These are phyloP conservation scores for Clonostachys sp. DNA, from an alignment of 2,329 filamentous ascomycete species.

Conservation along the genomic window DNA sequence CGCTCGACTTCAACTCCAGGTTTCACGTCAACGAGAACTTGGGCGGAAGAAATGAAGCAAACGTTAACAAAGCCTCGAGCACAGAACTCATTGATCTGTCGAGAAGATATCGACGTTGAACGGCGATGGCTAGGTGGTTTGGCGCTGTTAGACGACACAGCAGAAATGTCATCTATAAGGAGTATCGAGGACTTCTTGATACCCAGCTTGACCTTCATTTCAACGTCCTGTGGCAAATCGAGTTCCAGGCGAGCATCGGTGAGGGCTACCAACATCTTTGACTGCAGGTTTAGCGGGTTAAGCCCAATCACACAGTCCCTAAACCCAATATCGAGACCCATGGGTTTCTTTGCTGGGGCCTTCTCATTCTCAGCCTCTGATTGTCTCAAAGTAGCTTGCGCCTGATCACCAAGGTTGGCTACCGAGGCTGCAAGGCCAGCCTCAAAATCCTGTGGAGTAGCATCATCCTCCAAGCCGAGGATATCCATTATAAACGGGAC, in stretches of 20 bases:
- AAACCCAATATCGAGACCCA: conserved; percentile 70
- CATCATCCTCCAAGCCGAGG: conserved; percentile 63
- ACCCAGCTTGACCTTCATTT: conserved; percentile 60
- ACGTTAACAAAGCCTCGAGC: conserved; percentile 78
- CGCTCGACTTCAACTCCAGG: conserved; percentile 52
- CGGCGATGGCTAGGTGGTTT: conserved; percentile 9
- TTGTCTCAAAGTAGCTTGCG: conserved; percentile 39
- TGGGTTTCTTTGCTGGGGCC: conserved; percentile 24
- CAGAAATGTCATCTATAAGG: conserved; percentile 68
- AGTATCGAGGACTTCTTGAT: conserved; percentile 79
- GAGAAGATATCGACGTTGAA: conserved; percentile 23
- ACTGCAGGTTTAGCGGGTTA: conserved; percentile 70
- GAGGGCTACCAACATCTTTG: conserved; percentile 75
- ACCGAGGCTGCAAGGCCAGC: conserved; percentile 74
- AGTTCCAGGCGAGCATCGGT: conserved; percentile 73
- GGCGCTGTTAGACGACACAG: conserved; percentile 5
- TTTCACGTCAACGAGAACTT: conserved; percentile 57
- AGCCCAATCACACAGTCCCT: conserved; percentile 79
- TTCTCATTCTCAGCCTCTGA: conserved; percentile 31
- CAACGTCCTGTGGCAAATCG: conserved; percentile 58
- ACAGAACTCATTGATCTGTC: conserved; percentile 52
- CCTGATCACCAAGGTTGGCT: conserved; percentile 66
- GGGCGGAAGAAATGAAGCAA: conserved; percentile 81
- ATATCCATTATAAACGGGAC: conserved; percentile 79
- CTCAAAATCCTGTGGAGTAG: conserved; percentile 69